phyloP scores from a whole-genome alignment of 345 rosid genomes.

The Ceriops tagal region DNA sequence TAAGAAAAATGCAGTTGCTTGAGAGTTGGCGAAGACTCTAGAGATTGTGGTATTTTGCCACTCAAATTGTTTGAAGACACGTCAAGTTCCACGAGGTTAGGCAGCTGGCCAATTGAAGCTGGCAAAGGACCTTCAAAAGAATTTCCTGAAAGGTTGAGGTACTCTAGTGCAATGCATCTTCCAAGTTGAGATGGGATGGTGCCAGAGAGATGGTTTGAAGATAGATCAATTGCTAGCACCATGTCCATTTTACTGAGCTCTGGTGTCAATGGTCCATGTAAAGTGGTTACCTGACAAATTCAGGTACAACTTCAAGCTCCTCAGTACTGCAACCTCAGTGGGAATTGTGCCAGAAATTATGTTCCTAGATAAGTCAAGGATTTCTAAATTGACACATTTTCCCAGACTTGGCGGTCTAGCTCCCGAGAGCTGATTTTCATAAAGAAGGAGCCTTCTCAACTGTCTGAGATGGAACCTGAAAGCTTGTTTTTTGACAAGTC shows the following conservation, averaged over 20 bases:
- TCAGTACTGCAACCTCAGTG: slow-evolving; percentile 54
- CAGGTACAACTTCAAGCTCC: slow-evolving; percentile 78
- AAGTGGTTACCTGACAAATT: slow-evolving; percentile 78
- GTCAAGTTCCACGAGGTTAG: slow-evolving; percentile 64
- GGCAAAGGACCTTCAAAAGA: slow-evolving; percentile 57
- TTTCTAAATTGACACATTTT: slow-evolving; percentile 69
- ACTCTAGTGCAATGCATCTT: slow-evolving; percentile 85
- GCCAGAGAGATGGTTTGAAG: slow-evolving; percentile 68
- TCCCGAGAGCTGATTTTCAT: slow-evolving; percentile 67
- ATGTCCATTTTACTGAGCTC: slow-evolving; percentile 96
- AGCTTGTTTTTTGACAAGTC: slow-evolving; percentile 80
- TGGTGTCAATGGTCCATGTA: slow-evolving; percentile 60
- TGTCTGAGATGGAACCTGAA: slow-evolving; percentile 75
- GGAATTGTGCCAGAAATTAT: slow-evolving; percentile 65
- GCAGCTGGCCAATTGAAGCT: slow-evolving; percentile 59
- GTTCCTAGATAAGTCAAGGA: slow-evolving; percentile 78
- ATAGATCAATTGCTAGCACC: slow-evolving; percentile 84
- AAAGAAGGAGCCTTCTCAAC: slow-evolving; percentile 59
- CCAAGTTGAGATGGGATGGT: slow-evolving; percentile 69
- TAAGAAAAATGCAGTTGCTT: slow-evolving; percentile 65
- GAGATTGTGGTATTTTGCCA: slow-evolving; percentile 58
- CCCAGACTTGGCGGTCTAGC: slow-evolving; percentile 67
- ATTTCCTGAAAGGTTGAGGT: slow-evolving; percentile 70
- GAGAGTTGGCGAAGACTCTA: slow-evolving; percentile 60
- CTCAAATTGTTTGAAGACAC: slow-evolving; percentile 60